Base-by-base conservation (phyloP, 257 asterid species). In the Solanum appendiculatum region DNA sequence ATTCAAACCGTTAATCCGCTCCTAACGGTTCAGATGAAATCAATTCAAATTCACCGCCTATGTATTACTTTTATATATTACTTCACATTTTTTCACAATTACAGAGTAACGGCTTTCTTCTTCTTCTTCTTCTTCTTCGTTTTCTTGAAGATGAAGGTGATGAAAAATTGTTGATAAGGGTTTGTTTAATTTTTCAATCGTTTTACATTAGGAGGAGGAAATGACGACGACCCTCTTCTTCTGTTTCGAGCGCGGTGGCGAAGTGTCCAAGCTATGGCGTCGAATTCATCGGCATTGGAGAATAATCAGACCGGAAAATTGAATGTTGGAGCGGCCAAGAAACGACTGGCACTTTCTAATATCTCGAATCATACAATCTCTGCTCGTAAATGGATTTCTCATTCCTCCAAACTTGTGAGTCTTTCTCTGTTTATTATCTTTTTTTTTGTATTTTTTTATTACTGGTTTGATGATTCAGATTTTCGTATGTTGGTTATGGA, bases 291-390 rank as follows among this genome's bases (percentile, higher is more conserved):
- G 2, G 9, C 16, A 27, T 58, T 87, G 37, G 91, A 87, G 69
- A 94, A 70, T 89, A 34, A 20, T 11, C 92, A 91, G 34, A 34
- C 18, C 3, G 93, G 93, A 87, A n/a, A n/a, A 85, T 66, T 91
- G 73, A 9, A 86, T 80, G 51, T 89, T 16, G 86, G 92, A 5
- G 83, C 46, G 20, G 91, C 92, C 89, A 94, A 95, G 95, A 96
- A 95, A 70, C 92, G 99, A 0, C 96, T 95, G 29, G 99, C 98
- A 74, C 94, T 96, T 10, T 86, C 93, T 4, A 94, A 96, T 44
- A 91, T 96, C 54, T 93, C 95, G 3, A 96, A 96, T 86, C 98
- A 92, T 91, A 91, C 94, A 88, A 89, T 87, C 12, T 92, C 90
- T 15, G 16, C 88, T 70, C 93, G 94, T 86, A 89, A 46, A 56